Base-by-base conservation (phyloP, 2,329 filamentous ascomycete genomes). In the Exophiala sideris region DNA sequence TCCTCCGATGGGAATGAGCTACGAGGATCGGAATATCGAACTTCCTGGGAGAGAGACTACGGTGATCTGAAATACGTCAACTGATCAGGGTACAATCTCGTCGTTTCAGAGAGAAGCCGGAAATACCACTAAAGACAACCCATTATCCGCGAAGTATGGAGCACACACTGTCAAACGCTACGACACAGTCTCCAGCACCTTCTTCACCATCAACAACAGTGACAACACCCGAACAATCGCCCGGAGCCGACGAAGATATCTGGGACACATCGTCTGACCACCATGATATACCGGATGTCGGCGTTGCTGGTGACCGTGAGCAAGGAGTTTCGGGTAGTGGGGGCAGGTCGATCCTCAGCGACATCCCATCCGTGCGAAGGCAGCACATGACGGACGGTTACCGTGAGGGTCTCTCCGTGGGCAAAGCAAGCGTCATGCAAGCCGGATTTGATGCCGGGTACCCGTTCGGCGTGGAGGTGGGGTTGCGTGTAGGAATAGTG, bases 371-470 rank as follows among this genome's bases (percentile, higher is more conserved):
- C 20, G 79, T 96, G 12, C 84, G 87, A 64, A 80, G 83, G 39
- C 85, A 88, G 51, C 90, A 96, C 69, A 81, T 84, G 48, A 96
- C 88, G 6, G 85, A 88, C 36, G 94, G 94, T 16, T 97, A 97
- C 72, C 86, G 92, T 55, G 91, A 96, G 65, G 94, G 92, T 41
- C 81, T 97, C 49, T 80, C 86, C 0, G 76, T 76, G 2, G 88
- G 87, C 32, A 97, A 97, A 69, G 81, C 82, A 21, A 73, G 79
- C 45, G 87, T 84, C 64, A 83, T 96, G 21, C 94, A 99, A 71
- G 78, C 79, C 11, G 92, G 92, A 0, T 97, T 99, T 67, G 94
- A 99, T 68, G 89, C 92, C 60, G 92, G 92, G 0, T 97, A 91
- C 68, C 79, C 84, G 11, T 77, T 97, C 0, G 94, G 94, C 10